Percentiles rank a stretch among this genome's conserved stretches.
These are phyloP conservation scores for Wickerhamiella occidentalis DNA, from an alignment of 805 yeast genomes.

Conservation along the genomic window DNA sequence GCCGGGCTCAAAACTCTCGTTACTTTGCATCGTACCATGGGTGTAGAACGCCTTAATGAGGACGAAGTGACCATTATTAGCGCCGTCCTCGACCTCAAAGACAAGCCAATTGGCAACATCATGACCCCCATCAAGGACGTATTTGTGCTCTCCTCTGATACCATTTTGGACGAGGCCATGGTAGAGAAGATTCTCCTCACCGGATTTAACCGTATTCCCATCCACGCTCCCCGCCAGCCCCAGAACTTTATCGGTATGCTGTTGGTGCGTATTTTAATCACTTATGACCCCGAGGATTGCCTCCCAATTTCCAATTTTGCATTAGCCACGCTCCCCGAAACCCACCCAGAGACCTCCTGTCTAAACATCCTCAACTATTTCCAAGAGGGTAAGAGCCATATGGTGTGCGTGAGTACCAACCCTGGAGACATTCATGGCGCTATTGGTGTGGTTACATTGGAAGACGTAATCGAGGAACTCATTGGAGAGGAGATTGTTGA, in stretches of 20 bases:
- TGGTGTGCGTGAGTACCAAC: slow-evolving; percentile 78
- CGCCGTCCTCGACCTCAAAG: slow-evolving; percentile 88
- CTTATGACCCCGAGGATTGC: slow-evolving; percentile 95
- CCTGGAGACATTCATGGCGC: slow-evolving; percentile 83
- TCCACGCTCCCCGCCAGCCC: slow-evolving; percentile 81
- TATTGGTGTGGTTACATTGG: slow-evolving; percentile 80
- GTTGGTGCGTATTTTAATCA: slow-evolving; percentile 77
- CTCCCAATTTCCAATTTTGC: slow-evolving; percentile 88
- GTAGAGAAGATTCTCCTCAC: slow-evolving; percentile 87
- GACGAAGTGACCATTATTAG: slow-evolving; percentile 94
- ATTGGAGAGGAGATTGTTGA: slow-evolving; percentile 97
- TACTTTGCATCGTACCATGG: slow-evolving; percentile 86
- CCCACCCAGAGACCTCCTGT: slow-evolving; percentile 83
- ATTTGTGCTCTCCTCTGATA: slow-evolving; percentile 75
- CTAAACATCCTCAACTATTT: slow-evolving; percentile 86
- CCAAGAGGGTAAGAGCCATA: slow-evolving; percentile 95
- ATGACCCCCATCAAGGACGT: slow-evolving; percentile 94
- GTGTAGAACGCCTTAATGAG: slow-evolving; percentile 80
- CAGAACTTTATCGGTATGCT: slow-evolving; percentile 90
- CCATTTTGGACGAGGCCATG: slow-evolving; percentile 65
- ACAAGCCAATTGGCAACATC: slow-evolving; percentile 69
- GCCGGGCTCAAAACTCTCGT: slow-evolving; percentile 89
- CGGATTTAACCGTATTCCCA: slow-evolving; percentile 91
- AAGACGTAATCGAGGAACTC: slow-evolving; percentile 95
- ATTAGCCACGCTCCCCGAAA: slow-evolving; percentile 90